These are phyloP conservation scores for Ceratocystis lukuohia DNA, from an alignment of 2,329 filamentous ascomycete genomes.

Conservation along the genomic window DNA sequence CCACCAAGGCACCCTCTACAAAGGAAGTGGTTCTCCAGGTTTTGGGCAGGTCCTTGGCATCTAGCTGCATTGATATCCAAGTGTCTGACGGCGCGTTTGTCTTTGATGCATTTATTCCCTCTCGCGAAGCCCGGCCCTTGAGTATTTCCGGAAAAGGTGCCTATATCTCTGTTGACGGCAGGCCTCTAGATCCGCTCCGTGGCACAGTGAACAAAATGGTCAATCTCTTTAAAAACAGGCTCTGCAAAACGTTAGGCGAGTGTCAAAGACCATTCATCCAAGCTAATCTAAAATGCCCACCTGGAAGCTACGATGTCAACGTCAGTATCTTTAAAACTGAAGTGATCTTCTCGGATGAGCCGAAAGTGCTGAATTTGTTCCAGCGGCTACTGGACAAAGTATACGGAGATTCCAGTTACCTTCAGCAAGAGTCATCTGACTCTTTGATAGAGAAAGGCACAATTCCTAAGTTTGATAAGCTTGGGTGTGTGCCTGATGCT, in stretches of 20 bases:
- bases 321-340: conserved; percentile 60
- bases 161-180: conserved; percentile 55
- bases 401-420: conserved; percentile 25
- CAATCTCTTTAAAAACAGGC: conserved; percentile 37
- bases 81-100: conserved; percentile 26
- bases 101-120: conserved; percentile 47
- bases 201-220: conserved; percentile 49
- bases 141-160: conserved; percentile 35
- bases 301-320: conserved; percentile 56
- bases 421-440: neutral
- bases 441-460: neutral
- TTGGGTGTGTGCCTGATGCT: neutral
- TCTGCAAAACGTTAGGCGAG: conserved; percentile 28
- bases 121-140: conserved; percentile 31
- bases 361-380: conserved; percentile 33
- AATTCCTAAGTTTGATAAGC: neutral
- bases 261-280: conserved; percentile 47
- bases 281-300: conserved; percentile 49
- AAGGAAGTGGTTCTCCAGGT: conserved; percentile 48
- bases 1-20: conserved; percentile 35
- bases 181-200: conserved; percentile 44
- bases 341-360: conserved; percentile 50
- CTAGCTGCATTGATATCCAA: conserved; percentile 38
- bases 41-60: conserved; percentile 42
- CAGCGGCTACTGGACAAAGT: conserved; percentile 31